phyloP scores from a whole-genome alignment of 495 filamentous ascomycete species.

The Hypoxylon crocopeplum region DNA sequence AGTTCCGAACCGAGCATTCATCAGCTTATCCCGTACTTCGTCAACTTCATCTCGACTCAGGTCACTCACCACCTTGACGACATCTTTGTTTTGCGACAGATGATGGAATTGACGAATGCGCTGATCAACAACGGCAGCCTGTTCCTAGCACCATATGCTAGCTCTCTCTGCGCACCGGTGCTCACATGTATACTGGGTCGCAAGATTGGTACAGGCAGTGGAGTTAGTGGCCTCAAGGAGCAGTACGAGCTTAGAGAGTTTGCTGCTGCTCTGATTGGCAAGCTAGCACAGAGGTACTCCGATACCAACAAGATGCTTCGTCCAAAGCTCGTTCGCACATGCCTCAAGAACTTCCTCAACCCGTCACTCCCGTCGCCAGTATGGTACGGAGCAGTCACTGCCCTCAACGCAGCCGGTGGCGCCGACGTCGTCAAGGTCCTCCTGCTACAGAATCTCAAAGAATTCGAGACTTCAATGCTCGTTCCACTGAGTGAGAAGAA shows the following conservation, averaged over 20 bases:
- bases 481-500: slow-evolving; percentile 65
- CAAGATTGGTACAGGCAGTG: slow-evolving; percentile 67
- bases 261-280: slow-evolving; percentile 76
- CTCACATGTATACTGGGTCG: slow-evolving; percentile 90
- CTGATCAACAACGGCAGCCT: slow-evolving; percentile 82
- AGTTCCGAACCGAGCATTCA: slow-evolving; percentile 89
- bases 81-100: slow-evolving; percentile 84
- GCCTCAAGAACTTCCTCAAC: slow-evolving; percentile 88
- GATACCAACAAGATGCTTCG: slow-evolving; percentile 77
- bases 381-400: slow-evolving; percentile 86
- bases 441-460: slow-evolving; percentile 78
- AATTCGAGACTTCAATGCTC: slow-evolving; percentile 73
- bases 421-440: slow-evolving; percentile 78
- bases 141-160: slow-evolving; percentile 88
- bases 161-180: slow-evolving; percentile 84
- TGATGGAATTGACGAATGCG: slow-evolving; percentile 85
- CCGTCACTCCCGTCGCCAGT: slow-evolving; percentile 77
- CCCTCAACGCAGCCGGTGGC: slow-evolving; percentile 77
- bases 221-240: slow-evolving; percentile 52
- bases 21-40: slow-evolving; percentile 93
- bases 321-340: slow-evolving; percentile 86
- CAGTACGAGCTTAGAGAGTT: slow-evolving; percentile 86
- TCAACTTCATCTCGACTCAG: slow-evolving; percentile 92
- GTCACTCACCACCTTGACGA: slow-evolving; percentile 89
- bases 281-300: slow-evolving; percentile 77